Evolutionary conservation across 2,329 filamentous ascomycete genomes (phyloP).

Genomic region (Fusarium coffeatum): DNA sequence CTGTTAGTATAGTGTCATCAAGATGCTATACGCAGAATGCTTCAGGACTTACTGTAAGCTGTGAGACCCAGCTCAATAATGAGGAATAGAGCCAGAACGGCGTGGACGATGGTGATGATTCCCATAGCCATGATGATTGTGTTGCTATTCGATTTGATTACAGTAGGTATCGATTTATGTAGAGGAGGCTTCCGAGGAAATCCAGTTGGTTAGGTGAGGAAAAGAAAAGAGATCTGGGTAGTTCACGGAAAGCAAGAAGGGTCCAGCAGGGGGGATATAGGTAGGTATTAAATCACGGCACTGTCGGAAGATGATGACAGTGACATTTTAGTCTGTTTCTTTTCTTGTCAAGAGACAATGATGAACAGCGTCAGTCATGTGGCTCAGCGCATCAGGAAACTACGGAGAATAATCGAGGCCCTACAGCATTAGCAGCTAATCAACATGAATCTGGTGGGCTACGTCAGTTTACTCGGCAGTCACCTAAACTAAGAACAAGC

Average conservation of each 20-base stretch:
- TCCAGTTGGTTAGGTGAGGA: neutral
- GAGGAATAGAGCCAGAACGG: conserved; percentile 73
- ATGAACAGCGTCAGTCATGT: conserved; percentile 30
- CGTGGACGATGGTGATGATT: conserved; percentile 72
- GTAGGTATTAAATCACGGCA: conserved; percentile 13
- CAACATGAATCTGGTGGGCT: neutral
- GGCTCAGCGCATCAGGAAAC: conserved; percentile 14
- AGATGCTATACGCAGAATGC: neutral
- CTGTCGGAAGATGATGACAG: conserved; percentile 31
- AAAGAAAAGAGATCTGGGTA: conserved; percentile 7
- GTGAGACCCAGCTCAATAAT: conserved; percentile 81
- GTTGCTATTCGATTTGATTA: neutral
- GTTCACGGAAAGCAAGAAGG: neutral
- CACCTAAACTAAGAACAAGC: conserved; percentile 13
- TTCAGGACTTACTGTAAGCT: conserved; percentile 70
- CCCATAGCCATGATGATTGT: conserved; percentile 60
- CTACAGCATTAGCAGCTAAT: neutral
- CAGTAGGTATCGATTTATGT: neutral
- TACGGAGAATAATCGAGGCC: conserved; percentile 29
- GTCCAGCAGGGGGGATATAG: conserved; percentile 26
- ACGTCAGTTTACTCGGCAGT: conserved; percentile 41
- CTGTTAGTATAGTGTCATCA: conserved; percentile 17
- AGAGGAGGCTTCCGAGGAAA: neutral
- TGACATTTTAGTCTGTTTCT: conserved; percentile 1
- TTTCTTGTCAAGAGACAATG: conserved; percentile 10